Evolutionary conservation across 805 yeast genomes (phyloP).

Genomic region (Candida ulmi): DNA sequence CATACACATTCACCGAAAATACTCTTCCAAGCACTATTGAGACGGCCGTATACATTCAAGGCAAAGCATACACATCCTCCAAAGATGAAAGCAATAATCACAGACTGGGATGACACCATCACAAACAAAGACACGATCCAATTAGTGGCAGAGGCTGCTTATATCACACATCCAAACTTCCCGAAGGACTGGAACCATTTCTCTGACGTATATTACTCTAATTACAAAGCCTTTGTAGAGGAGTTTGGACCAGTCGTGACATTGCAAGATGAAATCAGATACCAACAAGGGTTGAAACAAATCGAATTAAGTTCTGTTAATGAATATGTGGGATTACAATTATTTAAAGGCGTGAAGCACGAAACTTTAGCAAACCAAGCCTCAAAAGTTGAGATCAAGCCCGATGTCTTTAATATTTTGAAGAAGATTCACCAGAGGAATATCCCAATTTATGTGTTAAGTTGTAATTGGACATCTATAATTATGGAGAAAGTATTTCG

Average conservation of each 20-base stretch:
- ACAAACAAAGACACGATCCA: conserved; percentile 50
- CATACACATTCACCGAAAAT: too few species aligned
- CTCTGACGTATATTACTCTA: conserved; percentile 34
- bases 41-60: too few species aligned
- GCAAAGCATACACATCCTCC: conserved; percentile 3
- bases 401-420: conserved; percentile 25
- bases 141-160: conserved; percentile 45
- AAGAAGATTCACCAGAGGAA: conserved; percentile 2
- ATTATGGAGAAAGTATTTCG: conserved; percentile 34
- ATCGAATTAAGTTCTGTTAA: conserved; percentile 46
- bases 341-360: conserved; percentile 37
- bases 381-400: conserved; percentile 29
- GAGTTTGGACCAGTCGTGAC: conserved; percentile 27
- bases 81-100: conserved; percentile 28
- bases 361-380: conserved; percentile 31
- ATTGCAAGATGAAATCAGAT: conserved; percentile 36
- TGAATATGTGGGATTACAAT: conserved; percentile 30
- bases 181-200: conserved; percentile 38
- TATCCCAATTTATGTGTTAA: conserved; percentile 40
- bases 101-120: conserved; percentile 68
- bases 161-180: conserved; percentile 30
- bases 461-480: conserved; percentile 57
- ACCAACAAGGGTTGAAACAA: conserved; percentile 36
- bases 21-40: too few species aligned
- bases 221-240: conserved; percentile 27